Evolutionary conservation across 345 rosid genomes (phyloP), one percentile per base, ranked within the genome.

Genomic region (Turritis glabra): DNA sequence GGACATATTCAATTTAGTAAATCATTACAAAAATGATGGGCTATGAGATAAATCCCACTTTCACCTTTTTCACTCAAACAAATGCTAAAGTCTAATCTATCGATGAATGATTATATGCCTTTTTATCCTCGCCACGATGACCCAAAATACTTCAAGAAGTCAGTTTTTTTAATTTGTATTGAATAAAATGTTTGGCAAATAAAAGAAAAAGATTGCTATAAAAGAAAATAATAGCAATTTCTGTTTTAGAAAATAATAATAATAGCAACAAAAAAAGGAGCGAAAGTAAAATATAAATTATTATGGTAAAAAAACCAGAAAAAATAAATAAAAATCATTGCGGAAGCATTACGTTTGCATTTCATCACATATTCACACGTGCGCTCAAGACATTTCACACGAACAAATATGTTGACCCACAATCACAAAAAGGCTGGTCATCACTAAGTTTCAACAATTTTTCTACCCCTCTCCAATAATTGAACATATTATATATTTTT

Each of bases 331-430:
- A 51, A 68, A 41, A 76, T 33, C 40, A 77, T 63, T 63, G 71
- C 80, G 66, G 35, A 57, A 56, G 76, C 80, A 77, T 56, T 77
- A 71, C 80, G 80, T 77, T 15, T 46, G 80, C 80, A 77, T 77
- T 33, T 55, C 80, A 71, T 77, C 80, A 44, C 7, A 40, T n/a
- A 64, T 3, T 43, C 62, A n/a, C 44, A 77, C 80, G 62, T 71
- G 67, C 11, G 51, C 37, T 21, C 35, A 44, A 17, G 21, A 63
- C 26, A 64, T 23, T 21, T 64, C 60, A 64, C 67, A 77, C 67
- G 80, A 62, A 10, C 76, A 43, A 32, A 37, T 10, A 30, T 33
- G 26, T 56, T 64, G 71, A 77, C 67, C 72, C 72, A 64, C 76
- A 55, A n/a, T 52, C 5, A 25, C 51, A 54, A 35, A 66, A 67